Evolutionary conservation across 768 basidiomycete species (phyloP).

Genomic region (Xerocomus spinulosus): DNA sequence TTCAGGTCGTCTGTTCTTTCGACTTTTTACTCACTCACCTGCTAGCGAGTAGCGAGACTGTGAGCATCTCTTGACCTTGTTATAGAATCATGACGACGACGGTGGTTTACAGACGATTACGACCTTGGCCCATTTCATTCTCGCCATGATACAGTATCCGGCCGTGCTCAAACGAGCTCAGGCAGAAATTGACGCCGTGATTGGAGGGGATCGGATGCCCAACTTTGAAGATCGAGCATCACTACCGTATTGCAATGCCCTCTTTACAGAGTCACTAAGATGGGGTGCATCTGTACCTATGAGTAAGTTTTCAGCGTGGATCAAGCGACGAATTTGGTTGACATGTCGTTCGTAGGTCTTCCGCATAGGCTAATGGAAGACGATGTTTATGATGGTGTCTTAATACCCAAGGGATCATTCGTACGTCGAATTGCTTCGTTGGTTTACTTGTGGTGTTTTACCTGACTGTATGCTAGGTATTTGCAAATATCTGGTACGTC

Average conservation of each 20-base stretch:
- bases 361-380: conserved; percentile 65
- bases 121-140: conserved; percentile 49
- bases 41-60: conserved; percentile 57
- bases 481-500: conserved; percentile 58
- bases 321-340: neutral
- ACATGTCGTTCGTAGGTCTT: conserved; percentile 37
- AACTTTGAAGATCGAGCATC: conserved; percentile 49
- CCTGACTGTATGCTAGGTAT: conserved; percentile 31
- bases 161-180: conserved; percentile 55
- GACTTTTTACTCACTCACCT: neutral
- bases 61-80: conserved; percentile 19
- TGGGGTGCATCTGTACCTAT: conserved; percentile 58
- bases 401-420: conserved; percentile 60
- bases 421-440: conserved; percentile 27
- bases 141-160: conserved; percentile 63
- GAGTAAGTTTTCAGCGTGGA: conserved; percentile 33
- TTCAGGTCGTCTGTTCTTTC: neutral
- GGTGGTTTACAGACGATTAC: conserved; percentile 42
- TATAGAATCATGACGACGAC: conserved; percentile 1
- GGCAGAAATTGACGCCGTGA: conserved; percentile 58
- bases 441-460: neutral
- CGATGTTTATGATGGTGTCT: conserved; percentile 55
- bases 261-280: conserved; percentile 52
- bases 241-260: conserved; percentile 55
- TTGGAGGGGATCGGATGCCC: conserved; percentile 46